A percentile compares a stretch with the other conserved stretches of the same genome.
Evolutionary conservation across 2,329 filamentous ascomycete species (phyloP).

Genomic region (Diaporthe aspalathi): DNA sequence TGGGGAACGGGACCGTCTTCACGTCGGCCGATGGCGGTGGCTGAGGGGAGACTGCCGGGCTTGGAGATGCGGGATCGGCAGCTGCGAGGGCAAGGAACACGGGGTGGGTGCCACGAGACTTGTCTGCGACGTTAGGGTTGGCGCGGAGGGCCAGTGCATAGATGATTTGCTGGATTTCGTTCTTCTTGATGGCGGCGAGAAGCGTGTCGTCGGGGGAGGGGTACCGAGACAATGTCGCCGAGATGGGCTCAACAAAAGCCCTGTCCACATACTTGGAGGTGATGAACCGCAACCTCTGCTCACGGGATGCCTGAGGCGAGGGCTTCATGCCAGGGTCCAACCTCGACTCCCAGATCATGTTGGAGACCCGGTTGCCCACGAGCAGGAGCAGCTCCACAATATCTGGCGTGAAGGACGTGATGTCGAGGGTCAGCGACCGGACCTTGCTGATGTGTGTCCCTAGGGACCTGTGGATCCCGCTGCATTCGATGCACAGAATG

Average conservation of each 20-base stretch:
- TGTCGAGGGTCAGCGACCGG: conserved; percentile 92
- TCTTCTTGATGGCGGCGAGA: conserved; percentile 92
- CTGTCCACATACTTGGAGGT: conserved; percentile 93
- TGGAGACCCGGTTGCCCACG: conserved; percentile 93
- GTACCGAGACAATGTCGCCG: conserved; percentile 79
- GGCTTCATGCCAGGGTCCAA: conserved; percentile 82
- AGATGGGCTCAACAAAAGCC: conserved; percentile 82
- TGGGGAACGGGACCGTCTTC: conserved; percentile 78
- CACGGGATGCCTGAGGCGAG: conserved; percentile 79
- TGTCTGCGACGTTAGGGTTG: conserved; percentile 88
- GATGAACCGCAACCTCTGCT: conserved; percentile 94
- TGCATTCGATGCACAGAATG: conserved; percentile 96
- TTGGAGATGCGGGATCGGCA: conserved; percentile 87
- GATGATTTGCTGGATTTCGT: conserved; percentile 92
- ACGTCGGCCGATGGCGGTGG: conserved; percentile 53
- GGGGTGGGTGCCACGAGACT: conserved; percentile 86
- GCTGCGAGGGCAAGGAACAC: conserved; percentile 92
- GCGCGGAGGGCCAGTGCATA: conserved; percentile 88
- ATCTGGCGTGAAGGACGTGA: conserved; percentile 95
- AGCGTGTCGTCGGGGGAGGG: conserved; percentile 86
- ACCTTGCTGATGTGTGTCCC: conserved; percentile 99
- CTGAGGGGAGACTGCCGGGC: conserved; percentile 56
- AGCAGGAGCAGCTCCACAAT: conserved; percentile 93
- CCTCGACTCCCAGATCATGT: conserved; percentile 94
- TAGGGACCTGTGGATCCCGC: conserved; percentile 94